Percentiles rank a stretch among this genome's conserved stretches.
These are phyloP conservation scores for Colletotrichum eremochloae DNA, from an alignment of 2,329 filamentous ascomycete genomes.

Conservation along the genomic window DNA sequence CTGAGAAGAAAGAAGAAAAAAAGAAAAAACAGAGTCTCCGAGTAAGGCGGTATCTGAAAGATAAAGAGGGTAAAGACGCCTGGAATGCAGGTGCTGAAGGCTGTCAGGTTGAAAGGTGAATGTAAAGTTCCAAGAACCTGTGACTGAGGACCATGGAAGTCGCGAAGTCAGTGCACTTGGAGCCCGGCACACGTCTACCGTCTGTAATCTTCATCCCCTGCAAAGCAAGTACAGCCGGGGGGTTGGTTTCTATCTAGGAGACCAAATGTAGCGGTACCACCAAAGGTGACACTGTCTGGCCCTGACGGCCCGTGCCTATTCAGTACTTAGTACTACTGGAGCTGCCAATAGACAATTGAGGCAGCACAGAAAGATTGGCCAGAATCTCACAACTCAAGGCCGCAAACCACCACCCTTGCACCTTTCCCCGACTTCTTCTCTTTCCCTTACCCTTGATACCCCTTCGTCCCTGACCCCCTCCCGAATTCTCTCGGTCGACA, in stretches of 20 bases:
- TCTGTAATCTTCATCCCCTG: slow-evolving; percentile 9
- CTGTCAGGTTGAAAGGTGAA: slow-evolving; percentile 2
- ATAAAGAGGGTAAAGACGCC: background rate
- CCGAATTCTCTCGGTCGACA: slow-evolving; percentile 4
- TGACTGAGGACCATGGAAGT: slow-evolving; percentile 6
- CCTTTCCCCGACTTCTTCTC: slow-evolving; percentile 2
- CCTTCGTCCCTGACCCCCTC: slow-evolving; percentile 2
- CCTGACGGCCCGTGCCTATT: background rate
- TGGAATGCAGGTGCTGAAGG: background rate
- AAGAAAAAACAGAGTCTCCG: background rate
- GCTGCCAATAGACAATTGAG: slow-evolving; percentile 24
- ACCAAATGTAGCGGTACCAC: slow-evolving; percentile 31
- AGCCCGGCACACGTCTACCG: slow-evolving; percentile 21
- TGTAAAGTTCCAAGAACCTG: background rate
- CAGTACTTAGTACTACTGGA: slow-evolving; percentile 14
- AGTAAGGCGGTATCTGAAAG: background rate
- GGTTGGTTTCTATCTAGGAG: slow-evolving; percentile 11
- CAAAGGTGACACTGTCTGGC: background rate
- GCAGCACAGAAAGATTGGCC: slow-evolving; percentile 31
- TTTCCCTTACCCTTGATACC: slow-evolving; percentile 1
- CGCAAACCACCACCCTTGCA: slow-evolving; percentile 15
- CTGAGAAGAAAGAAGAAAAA: background rate
- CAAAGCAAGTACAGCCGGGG: background rate
- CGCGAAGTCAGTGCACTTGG: slow-evolving; percentile 34
- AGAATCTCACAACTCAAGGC: slow-evolving; percentile 18